Base-by-base conservation (phyloP, 2,329 filamentous ascomycete species). In the Trichoderma atrobrunneum region DNA sequence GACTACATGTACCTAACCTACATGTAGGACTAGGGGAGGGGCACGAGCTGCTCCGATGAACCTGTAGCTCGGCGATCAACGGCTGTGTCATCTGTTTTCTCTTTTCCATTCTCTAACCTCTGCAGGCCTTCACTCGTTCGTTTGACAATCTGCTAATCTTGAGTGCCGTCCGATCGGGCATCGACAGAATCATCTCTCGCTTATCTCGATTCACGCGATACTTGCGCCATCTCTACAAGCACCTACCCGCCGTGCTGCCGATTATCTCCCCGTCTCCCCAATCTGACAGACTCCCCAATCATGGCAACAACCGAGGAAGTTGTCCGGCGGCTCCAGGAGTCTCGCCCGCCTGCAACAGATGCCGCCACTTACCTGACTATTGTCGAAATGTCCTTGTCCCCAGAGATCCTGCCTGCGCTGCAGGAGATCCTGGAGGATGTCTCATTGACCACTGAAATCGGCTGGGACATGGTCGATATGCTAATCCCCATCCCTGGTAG, bases 401-500 rank as follows among this genome's bases (percentile, higher is more conserved):
- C 89, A 21, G 89, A 91, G 72, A 86, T 91, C 73, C 84, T 95
- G 57, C 90, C 92, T 1, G 83, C 88, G 4, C 85, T 95, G 60
- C 88, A 93, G 76, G 86, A 91, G 26, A 88, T 93, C 43, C 85
- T 93, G 21, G 88, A 92, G 79, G 89, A 93, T 84, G 84, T 86
- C 11, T 85, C 88, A 72, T 84, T 95, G 71, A 93, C 92, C 3
- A 88, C 88, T 73, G 91, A 93, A 71, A 94, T 95, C 76, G 93
- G 93, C 64, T 96, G 93, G 93, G 93, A 96, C 79, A 83, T 95
- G 66, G 91, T 96, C 26, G 91, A 92, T 78, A 88, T 93, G 77
- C 87, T 96, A 5, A 85, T 94, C 28, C 86, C 89, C 43, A 82
- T 94, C 6, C 86, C 92, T 1, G 89, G 87, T 14, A 91, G 90